Evolutionary conservation across 2,329 filamentous ascomycete genomes (phyloP), one percentile per base, ranked within the genome.

Genomic region (Teratosphaeria gauchensis): DNA sequence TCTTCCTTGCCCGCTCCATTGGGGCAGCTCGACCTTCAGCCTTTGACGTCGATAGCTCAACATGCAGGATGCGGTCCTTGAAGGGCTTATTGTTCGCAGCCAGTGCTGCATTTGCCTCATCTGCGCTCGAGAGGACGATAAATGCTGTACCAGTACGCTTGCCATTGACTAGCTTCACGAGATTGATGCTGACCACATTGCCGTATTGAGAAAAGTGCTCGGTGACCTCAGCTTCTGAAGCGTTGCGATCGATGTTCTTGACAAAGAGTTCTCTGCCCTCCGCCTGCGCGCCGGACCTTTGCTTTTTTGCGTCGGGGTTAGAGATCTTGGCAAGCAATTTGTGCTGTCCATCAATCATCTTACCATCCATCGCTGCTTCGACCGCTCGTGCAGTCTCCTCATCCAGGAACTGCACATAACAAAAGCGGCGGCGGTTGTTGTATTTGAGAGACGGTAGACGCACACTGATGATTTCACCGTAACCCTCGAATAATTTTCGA

Each of bases 361-460:
- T 85, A 30, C 87, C 87, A 68, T 96, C 82, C 54, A 96, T 81
- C 59, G 83, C 76, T 0, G 86, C 87, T 1, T 92, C 92, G 54
- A 71, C 72, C 2, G 82, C 84, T 46, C 84, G 80, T 0, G 91
- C 89, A 56, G 83, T 82, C n/a, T 80, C 79, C 2, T 81, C 74
- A 33, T 84, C 84, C 54, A 85, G 81, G 71, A 96, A 96, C n/a
- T 95, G 90, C 6, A 96, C 81, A 72, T 99, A 99, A 77, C 92
- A 96, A 76, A 99, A 99, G 28, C 94, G 87, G 33, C 94, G 89
- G 66, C 89, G 86, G 1, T 87, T 86, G 68, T 96, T 92, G 73
- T 82, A 91, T 71, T 95, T 95, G 56, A 99, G 82, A 58, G 90
- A 96, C 1, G 94, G 94, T 75, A 94, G 94, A 24, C 94, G 87